A percentile compares a stretch with the other conserved stretches of the same genome.
phyloP scores from a whole-genome alignment of 2,329 filamentous ascomycete species.

The Cercospora sp. region DNA sequence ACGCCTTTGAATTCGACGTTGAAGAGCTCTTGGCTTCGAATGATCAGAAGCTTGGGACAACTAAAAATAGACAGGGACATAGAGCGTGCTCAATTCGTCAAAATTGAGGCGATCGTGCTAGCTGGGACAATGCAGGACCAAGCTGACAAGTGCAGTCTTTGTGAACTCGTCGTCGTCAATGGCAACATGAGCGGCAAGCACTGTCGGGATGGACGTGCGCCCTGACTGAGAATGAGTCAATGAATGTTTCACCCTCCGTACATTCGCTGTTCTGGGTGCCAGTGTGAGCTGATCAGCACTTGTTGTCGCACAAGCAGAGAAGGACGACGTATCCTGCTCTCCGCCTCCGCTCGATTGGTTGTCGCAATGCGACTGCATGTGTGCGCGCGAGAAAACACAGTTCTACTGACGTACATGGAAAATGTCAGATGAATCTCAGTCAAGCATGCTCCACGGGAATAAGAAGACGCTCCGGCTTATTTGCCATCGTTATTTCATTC shows the following conservation, averaged over 20 bases:
- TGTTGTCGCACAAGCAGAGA: neutral
- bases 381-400: neutral
- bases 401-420: neutral
- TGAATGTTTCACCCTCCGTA: neutral
- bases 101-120: neutral
- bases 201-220: neutral
- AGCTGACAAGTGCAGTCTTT: neutral
- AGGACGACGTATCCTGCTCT: neutral
- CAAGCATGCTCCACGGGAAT: conserved; percentile 90
- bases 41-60: neutral
- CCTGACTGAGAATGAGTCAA: neutral
- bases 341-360: neutral
- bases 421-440: conserved; percentile 22
- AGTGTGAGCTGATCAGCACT: neutral
- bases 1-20: neutral
- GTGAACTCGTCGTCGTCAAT: neutral
- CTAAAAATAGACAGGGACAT: neutral
- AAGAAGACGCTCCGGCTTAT: conserved; percentile 99
- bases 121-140: too few relatives aligned
- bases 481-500: conserved; percentile 67
- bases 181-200: neutral
- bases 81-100: neutral
- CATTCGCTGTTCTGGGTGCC: neutral
- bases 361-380: neutral
- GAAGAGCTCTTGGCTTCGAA: neutral